Evolutionary conservation across 1,139 yeast genomes (phyloP), one percentile per base, ranked within the genome.

Genomic region (Hanseniaspora sp.): DNA sequence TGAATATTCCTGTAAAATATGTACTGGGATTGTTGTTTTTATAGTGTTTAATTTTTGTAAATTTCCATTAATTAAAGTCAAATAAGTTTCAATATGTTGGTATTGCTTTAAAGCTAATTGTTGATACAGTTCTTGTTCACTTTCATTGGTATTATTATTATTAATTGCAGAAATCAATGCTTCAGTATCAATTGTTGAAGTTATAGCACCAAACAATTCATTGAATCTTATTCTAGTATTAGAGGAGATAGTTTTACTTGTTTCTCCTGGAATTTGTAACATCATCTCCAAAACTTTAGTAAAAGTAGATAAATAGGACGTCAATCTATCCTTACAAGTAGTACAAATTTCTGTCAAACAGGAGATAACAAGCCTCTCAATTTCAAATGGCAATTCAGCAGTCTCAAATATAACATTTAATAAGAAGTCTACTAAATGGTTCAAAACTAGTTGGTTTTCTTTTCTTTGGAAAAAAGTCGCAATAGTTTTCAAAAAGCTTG

Each of bases 261-360:
- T 11, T 8, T 43, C 46, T 29, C 38, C 46, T 1, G 53, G 40
- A n/a, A 69, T 62, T 42, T 57, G 68, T 39, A 83, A 64, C 76
- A 82, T 75, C 54, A 76, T 76, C n/a, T 69, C 62, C 17, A 82
- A 69, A 7, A 83, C 71, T 3, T 66, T 62, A 57, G 79, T 79
- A 58, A 83, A 76, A 51, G 74, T 74, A 0, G 79, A 76, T 23
- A 83, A 67, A 56, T 76, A 77, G 0, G 66, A 68, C 0, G 69
- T 61, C 53, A 84, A 63, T 48, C 74, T 72, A 3, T 63, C 61
- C 53, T 85, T 72, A 58, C 87, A 80, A 40, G 74, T 76, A 57
- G 80, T 80, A 64, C 88, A 82, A 6, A 83, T 73, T 40, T 70
- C 72, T 12, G 80, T 65, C n/a, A 82, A 76, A 0, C 87, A 77